Percentiles rank a stretch among this genome's conserved stretches.
Evolutionary conservation across 2,329 filamentous ascomycete genomes (phyloP).

Genomic region (Talaromyces amestolkiae): DNA sequence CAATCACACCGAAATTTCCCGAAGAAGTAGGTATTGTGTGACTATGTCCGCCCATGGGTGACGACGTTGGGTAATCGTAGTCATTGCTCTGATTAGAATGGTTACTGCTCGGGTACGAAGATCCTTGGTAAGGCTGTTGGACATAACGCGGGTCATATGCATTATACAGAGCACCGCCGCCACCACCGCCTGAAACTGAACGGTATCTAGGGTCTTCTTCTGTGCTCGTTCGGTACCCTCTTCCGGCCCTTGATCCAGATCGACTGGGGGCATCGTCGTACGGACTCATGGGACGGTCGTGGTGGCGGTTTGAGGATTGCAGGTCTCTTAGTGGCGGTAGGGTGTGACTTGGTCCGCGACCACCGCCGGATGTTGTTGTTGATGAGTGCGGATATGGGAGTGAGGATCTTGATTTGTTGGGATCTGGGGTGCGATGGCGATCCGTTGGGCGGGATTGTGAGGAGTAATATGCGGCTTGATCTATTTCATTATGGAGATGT

Average conservation of each 20-base stretch:
- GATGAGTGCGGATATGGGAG: slow-evolving; percentile 25
- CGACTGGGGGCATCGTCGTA: slow-evolving; percentile 26
- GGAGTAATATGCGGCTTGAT: slow-evolving; percentile 35
- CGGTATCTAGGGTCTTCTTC: slow-evolving; percentile 26
- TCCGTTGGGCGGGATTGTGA: slow-evolving; percentile 24
- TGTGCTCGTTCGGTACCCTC: slow-evolving; percentile 11
- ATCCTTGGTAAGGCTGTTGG: slow-evolving; percentile 25
- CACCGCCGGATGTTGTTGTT: slow-evolving; percentile 27
- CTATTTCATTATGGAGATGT: slow-evolving; percentile 44
- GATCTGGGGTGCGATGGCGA: slow-evolving; percentile 31
- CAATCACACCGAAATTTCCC: slow-evolving; percentile 40
- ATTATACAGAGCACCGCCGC: slow-evolving; percentile 17
- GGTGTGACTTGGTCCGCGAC: slow-evolving; percentile 33
- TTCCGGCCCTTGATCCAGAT: not conserved
- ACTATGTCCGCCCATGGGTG: slow-evolving; percentile 20
- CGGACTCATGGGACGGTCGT: slow-evolving; percentile 25
- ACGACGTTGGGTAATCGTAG: slow-evolving; percentile 30
- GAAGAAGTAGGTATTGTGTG: slow-evolving; percentile 26
- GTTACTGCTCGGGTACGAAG: slow-evolving; percentile 22
- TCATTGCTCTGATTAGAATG: slow-evolving; percentile 31
- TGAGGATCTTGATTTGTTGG: slow-evolving; percentile 31
- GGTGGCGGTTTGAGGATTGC: slow-evolving; percentile 30
- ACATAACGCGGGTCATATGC: slow-evolving; percentile 4
- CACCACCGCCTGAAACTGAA: slow-evolving; percentile 22
- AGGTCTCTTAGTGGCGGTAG: slow-evolving; percentile 39